Base-by-base conservation (phyloP, 306 rosid genomes). In the Corylus avellana region DNA sequence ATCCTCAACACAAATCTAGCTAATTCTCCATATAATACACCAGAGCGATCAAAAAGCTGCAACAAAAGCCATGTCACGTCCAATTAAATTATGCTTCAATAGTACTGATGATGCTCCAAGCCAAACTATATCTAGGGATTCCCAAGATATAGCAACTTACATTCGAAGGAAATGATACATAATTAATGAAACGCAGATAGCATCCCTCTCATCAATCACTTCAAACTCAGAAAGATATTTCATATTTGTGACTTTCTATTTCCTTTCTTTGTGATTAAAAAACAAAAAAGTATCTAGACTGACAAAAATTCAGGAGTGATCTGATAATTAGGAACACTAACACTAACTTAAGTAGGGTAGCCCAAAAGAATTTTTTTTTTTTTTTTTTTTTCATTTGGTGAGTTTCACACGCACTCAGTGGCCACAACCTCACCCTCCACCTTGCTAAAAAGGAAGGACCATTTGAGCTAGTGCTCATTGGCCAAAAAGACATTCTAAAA, bases 21-120 rank as follows among this genome's bases (percentile, higher is more conserved):
- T n/a, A 92, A 94, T 82, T 92, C 98, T 76, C 98, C 97, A 9
- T 94, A 94, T 58, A 94, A 87, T 74, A 94, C 5, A 56, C 98
- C 98, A 12, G 96, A 94, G 73, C 96, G 94, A 76, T 94, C 97
- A 80, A 92, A 92, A 73, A 94, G 92, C 97, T 94, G 98, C 84
- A 75, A 47, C 14, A 22, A 59, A 56, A 70, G 47, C 85, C 80
- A 70, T 57, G 64, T 29, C 76, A 71, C 53, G 18, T 75, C 44
- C 76, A 44, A 80, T 69, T 59, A 39, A n/a, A 67, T 67, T 13
- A 47, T 71, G 42, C 75, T 70, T 12, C 27, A 39, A 37, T 14
- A 5, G 71, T 37, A n/a, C 71, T 37, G 5, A 17, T 39, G 4
- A 66, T 32, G 14, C 22, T 8, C 25, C 5, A 8, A 4, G 16